Conservation (phyloP, 768 basidiomycete species). For the Termitomyces sp. region DNA sequence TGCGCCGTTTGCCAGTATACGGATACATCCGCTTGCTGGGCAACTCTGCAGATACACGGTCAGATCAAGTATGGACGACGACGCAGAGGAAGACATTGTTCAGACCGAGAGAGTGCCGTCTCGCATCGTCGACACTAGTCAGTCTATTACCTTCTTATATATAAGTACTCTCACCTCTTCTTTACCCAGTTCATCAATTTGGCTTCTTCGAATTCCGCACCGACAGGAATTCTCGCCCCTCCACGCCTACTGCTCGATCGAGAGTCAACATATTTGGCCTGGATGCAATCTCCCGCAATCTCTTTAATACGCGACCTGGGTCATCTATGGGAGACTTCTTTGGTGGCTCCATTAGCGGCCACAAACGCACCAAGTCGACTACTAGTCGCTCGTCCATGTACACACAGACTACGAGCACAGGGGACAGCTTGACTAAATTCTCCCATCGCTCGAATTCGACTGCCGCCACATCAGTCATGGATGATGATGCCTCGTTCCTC, state of each 20-base stretch:
- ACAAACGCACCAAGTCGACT: conserved; percentile 66
- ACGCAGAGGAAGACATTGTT: conserved; percentile 79
- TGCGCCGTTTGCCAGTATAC: conserved; percentile 76
- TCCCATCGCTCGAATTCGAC: conserved; percentile 71
- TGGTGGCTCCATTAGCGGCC: conserved; percentile 64
- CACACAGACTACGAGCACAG: conserved; percentile 66
- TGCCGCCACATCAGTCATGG: conserved; percentile 57
- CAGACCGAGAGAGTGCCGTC: conserved; percentile 71
- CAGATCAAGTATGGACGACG: conserved; percentile 69
- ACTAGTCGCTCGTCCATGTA: conserved; percentile 70
- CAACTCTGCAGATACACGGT: conserved; percentile 79
- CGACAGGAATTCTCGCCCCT: conserved; percentile 67
- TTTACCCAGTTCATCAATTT: conserved; percentile 70
- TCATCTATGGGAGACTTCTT: conserved; percentile 74
- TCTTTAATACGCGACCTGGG: conserved; percentile 73
- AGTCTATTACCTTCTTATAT: conserved; percentile 21
- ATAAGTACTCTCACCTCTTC: conserved; percentile 6
- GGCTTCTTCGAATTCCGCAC: conserved; percentile 88
- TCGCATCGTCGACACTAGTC: conserved; percentile 81
- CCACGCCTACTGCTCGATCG: conserved; percentile 79
- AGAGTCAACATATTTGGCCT: conserved; percentile 86
- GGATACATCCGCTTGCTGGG: conserved; percentile 81
- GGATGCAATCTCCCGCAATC: conserved; percentile 85
- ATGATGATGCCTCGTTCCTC: conserved; percentile 56
- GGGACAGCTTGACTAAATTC: conserved; percentile 66